Base-by-base conservation (phyloP, 139 green algal genomes). In the Yamagishiella unicocca region DNA sequence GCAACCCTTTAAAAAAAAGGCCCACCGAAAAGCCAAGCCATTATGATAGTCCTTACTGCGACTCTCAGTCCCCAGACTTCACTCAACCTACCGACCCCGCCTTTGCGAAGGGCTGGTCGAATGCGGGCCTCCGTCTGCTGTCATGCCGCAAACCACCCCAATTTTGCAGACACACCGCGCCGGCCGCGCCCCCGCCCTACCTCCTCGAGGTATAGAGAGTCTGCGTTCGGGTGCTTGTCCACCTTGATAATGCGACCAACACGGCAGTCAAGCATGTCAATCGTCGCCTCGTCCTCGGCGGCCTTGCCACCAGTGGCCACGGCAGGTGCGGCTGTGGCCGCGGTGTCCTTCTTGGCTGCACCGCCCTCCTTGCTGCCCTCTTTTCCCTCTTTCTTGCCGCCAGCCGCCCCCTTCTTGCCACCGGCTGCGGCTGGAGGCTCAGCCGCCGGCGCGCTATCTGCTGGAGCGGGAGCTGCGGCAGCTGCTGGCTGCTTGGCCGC, bases 171-270 rank as follows among this genome's bases (percentile, higher is more conserved):
- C n/a, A n/a, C n/a, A n/a, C n/a, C n/a, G n/a, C n/a, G n/a, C n/a
- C n/a, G n/a, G n/a, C n/a, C n/a, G n/a, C n/a, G n/a, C n/a, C n/a
- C n/a, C n/a, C n/a, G n/a, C 33, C 74, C 1, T 43, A 86, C 80
- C 80, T 99, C 88, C 91, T 99, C 97, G 19, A 99, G 87, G 90
- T 99, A 99, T 14, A 99, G 92, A 10, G 91, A 83, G 55, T 99
- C 98, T 0, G 96, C 96, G 85, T 98, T 95, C 43, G 96, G 96
- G 85, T 98, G 96, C 72, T 88, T 88, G n/a, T 88, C 88, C 27
- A 98, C 93, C 67, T 92, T 91, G 33, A 91, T 88, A 46, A 99
- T 98, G 45, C 91, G 89, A 7, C 97, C 97, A 12, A 99, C 96
- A 2, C 94, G 78, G 73, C 67, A 81, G 35, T 87, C 67, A 3